Percentiles rank a stretch among this genome's conserved stretches.
Conservation (phyloP, 2,329 filamentous ascomycete genomes). For the Aspergillus nomiae region DNA sequence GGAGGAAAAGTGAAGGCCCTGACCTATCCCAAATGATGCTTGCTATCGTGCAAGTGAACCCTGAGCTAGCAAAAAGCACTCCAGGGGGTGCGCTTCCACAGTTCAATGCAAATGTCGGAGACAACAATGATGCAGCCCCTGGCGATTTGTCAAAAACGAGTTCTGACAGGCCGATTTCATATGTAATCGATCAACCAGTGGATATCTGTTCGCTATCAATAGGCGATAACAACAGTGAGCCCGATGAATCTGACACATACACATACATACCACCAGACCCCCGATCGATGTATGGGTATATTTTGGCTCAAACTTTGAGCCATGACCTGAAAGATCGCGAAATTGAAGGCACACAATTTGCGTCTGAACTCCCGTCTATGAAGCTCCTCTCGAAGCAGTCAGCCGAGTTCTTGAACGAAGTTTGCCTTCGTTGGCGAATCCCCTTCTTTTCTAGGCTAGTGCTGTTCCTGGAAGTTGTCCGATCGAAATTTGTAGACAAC, state of each 20-base stretch:
- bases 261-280: constrained; percentile 88
- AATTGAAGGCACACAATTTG: constrained; percentile 51
- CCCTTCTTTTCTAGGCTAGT: constrained; percentile 79
- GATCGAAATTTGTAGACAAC: constrained; percentile 81
- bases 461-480: constrained; percentile 79
- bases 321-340: constrained; percentile 61
- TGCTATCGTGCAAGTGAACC: constrained; percentile 82
- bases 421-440: constrained; percentile 85
- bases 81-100: constrained; percentile 62
- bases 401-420: constrained; percentile 78
- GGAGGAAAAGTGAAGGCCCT: constrained; percentile 86
- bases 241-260: constrained; percentile 62
- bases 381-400: constrained; percentile 73
- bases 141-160: constrained; percentile 50
- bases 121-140: constrained; percentile 44
- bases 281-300: constrained; percentile 77
- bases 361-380: constrained; percentile 50
- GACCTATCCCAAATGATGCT: constrained; percentile 93
- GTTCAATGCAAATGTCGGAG: constrained; percentile 49
- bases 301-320: constrained; percentile 73
- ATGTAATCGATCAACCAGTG: constrained; percentile 67
- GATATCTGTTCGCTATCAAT: constrained; percentile 63
- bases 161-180: constrained; percentile 52
- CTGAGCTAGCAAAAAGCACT: constrained; percentile 78
- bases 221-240: constrained; percentile 47